Base-by-base conservation (phyloP, 768 basidiomycete species). In the Agaricus blazei region DNA sequence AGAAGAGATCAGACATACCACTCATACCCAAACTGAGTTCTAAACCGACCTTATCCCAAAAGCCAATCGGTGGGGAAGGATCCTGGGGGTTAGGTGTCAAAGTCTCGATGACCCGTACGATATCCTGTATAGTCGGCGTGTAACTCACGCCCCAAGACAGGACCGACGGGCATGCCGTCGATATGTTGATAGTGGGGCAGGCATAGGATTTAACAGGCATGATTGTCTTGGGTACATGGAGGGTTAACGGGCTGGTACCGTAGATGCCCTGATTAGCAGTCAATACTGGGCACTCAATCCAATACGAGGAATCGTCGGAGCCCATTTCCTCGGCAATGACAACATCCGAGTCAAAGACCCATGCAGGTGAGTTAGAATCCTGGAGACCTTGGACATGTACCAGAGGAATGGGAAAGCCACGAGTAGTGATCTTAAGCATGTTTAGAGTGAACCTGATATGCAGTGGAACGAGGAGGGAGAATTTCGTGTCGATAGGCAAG, bases 181-280 rank as follows among this genome's bases (percentile, higher is more conserved):
- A 71, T 47, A 97, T 78, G 19, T 78, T 76, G 60, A 98, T 78
- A 11, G 72, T 69, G 3, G 93, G 91, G 44, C 80, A 78, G 1
- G 90, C 89, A 63, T 95, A 97, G 7, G 87, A 90, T 70, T 98
- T 98, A 62, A 95, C 88, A 0, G 95, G 89, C 90, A 94, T 96
- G 55, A 93, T 87, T 0, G 93, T 95, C 68, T 95, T 97, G 1
- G 93, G 92, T 34, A 96, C 77, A 41, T 70, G 59, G 40, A 94
- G 68, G 26, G 72, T 73, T 46, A 94, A 77, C 4, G 80, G 75
- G 1, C 72, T 68, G 28, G 80, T 74, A 5, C 78, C 81, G 28
- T 72, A 71, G 34, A 77, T 65, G 29, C 82, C 83, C 28, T 80
- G 76, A 52, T 81, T 71, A 3, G 71, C 66, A n/a, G 79, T 77